Evolutionary conservation across 2,329 filamentous ascomycete genomes (phyloP).

Genomic region (Boeremia exigua): DNA sequence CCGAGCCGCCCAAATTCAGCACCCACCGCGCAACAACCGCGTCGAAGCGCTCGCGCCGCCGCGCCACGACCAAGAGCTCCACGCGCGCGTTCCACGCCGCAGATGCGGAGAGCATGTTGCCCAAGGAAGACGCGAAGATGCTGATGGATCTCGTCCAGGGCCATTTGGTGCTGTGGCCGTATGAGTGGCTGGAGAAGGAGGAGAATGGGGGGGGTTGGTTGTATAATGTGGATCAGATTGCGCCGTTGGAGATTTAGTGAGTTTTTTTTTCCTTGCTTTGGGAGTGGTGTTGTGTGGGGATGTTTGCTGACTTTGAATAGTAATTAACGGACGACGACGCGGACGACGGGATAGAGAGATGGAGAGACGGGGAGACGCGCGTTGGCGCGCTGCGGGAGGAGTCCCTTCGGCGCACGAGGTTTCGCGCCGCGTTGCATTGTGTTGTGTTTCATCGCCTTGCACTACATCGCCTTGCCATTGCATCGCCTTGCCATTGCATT

Average conservation of each 20-base stretch:
- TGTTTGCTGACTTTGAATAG: too few relatives aligned
- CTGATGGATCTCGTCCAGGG: conserved; percentile 84
- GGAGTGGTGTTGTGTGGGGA: too few relatives aligned
- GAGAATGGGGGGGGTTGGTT: conserved; percentile 95
- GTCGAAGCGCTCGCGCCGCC: conserved; percentile 59
- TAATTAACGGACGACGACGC: too few relatives aligned
- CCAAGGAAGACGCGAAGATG: conserved; percentile 77
- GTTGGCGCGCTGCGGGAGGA: too few relatives aligned
- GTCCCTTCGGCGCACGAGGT: too few relatives aligned
- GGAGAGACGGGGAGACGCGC: too few relatives aligned
- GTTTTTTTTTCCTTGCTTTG: neutral
- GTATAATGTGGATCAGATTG: conserved; percentile 94
- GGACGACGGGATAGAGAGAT: too few relatives aligned
- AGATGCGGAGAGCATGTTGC: conserved; percentile 73
- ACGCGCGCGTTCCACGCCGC: conserved; percentile 66
- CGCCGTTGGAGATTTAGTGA: conserved; percentile 92
- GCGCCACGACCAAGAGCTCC: conserved; percentile 73
- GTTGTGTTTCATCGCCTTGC: too few relatives aligned
- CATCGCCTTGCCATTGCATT: too few relatives aligned
- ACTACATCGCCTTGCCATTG: too few relatives aligned
- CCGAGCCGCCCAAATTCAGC: conserved; percentile 31
- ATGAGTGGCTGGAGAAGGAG: conserved; percentile 86
- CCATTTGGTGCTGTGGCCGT: conserved; percentile 88
- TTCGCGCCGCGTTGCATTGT: too few relatives aligned
- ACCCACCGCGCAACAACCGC: conserved; percentile 24